Conservation (phyloP, 2,329 filamentous ascomycete species). For the Pseudopithomyces maydicus region DNA sequence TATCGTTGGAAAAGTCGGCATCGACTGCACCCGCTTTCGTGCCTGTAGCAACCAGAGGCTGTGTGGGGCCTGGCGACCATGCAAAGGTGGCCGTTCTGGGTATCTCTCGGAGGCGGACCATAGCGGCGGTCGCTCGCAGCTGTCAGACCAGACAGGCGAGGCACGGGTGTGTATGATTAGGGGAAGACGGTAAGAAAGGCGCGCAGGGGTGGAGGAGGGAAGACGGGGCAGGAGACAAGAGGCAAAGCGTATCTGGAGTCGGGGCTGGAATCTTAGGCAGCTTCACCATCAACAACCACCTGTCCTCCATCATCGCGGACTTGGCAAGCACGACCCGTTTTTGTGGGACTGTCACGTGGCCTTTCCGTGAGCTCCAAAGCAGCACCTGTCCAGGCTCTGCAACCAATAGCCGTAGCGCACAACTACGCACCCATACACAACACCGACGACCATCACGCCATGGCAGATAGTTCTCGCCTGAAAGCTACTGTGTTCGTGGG, state of each 20-base stretch:
- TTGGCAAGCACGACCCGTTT: constrained; percentile 6
- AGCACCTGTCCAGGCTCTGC: constrained; percentile 10
- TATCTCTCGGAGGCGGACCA: constrained; percentile 97
- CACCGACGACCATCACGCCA: constrained; percentile 47
- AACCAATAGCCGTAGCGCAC: constrained; percentile 13
- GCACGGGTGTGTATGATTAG: constrained; percentile 9
- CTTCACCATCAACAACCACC: constrained; percentile 39
- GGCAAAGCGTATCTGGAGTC: constrained; percentile 24
- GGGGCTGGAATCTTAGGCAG: constrained; percentile 26
- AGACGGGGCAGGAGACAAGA: constrained; percentile 18
- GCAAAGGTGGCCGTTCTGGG: constrained; percentile 95
- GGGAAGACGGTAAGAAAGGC: constrained; percentile 20
- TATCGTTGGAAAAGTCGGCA: constrained; percentile 97
- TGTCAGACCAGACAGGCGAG: constrained; percentile 23
- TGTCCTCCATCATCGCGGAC: constrained; percentile 40
- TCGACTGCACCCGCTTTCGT: constrained; percentile 94
- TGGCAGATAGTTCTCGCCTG: constrained; percentile 82
- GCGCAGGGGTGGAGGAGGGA: constrained; percentile 16
- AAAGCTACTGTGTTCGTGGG: constrained; percentile 94
- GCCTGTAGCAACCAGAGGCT: constrained; percentile 87
- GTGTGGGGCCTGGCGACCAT: constrained; percentile 83
- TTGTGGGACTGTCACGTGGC: constrained; percentile 22
- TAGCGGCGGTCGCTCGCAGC: constrained; percentile 52
- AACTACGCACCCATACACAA: constrained; percentile 1
- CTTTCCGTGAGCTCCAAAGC: background rate